These are phyloP conservation scores for Endocalyx cinctus DNA, from an alignment of 2,329 filamentous ascomycete genomes.

Conservation along the genomic window DNA sequence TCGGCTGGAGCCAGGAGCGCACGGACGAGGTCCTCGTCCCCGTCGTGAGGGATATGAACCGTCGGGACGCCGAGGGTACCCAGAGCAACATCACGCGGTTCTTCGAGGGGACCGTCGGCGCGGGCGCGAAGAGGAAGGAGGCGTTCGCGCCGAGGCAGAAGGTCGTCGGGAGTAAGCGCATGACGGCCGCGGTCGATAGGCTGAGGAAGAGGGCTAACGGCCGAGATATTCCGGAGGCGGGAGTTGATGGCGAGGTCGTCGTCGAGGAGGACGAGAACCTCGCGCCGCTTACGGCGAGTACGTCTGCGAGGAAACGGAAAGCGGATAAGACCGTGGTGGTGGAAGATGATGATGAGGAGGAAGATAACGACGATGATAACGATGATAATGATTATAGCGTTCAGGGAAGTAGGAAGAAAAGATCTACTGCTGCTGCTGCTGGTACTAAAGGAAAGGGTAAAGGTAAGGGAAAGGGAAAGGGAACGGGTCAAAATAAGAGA, in stretches of 20 bases:
- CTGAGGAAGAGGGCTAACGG: no score
- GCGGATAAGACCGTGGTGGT: slow-evolving; percentile 13
- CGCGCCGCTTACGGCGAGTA: slow-evolving; percentile 4
- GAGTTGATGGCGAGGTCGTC: slow-evolving; percentile 15
- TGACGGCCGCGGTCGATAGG: slow-evolving; percentile 69
- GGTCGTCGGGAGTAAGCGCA: slow-evolving; percentile 64
- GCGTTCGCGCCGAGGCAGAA: slow-evolving; percentile 67
- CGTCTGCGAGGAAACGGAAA: slow-evolving; percentile 28
- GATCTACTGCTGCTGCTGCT: no score
- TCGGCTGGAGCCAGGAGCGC: slow-evolving; percentile 87
- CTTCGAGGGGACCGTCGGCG: slow-evolving; percentile 72
- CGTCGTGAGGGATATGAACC: slow-evolving; percentile 93
- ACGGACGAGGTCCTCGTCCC: slow-evolving; percentile 95
- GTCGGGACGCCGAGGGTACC: slow-evolving; percentile 79
- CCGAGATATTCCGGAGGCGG: slow-evolving; percentile 51
- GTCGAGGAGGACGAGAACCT: slow-evolving; percentile 13
- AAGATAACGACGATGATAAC: slow-evolving; percentile 14
- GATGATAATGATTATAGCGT: slow-evolving; percentile 7
- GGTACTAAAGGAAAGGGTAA: slow-evolving; percentile 10
- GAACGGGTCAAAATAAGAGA: slow-evolving; percentile 21
- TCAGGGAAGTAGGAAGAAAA: slow-evolving; percentile 8
- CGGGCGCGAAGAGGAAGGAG: slow-evolving; percentile 52
- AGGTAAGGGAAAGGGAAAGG: slow-evolving; percentile 6
- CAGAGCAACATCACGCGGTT: slow-evolving; percentile 95
- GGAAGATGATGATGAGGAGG: slow-evolving; percentile 17